Evolutionary conservation across 352 stramenopile genomes (phyloP).

Genomic region (Aphanomyces cochlioides): DNA sequence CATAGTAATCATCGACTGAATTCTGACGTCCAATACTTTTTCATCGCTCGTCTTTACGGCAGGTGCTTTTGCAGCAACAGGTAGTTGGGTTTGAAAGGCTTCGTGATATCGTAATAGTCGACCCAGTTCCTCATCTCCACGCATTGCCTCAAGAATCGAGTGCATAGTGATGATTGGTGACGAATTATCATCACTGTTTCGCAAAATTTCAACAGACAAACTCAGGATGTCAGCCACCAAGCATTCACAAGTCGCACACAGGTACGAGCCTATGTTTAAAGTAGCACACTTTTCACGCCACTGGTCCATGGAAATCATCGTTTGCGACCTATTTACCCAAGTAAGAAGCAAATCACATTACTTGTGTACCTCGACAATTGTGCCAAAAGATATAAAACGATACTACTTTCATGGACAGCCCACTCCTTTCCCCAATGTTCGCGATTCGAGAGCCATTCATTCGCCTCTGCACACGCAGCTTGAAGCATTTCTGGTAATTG

Average conservation of each 20-base stretch:
- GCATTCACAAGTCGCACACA: conserved; percentile 29
- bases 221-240: conserved; percentile 23
- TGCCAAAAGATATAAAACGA: conserved; percentile 18
- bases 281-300: conserved; percentile 8
- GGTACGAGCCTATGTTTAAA: conserved; percentile 16
- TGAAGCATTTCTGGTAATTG: conserved; percentile 27
- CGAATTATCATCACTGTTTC: not conserved
- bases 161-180: conserved; percentile 11
- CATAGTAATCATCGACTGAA: conserved; percentile 29
- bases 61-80: not conserved
- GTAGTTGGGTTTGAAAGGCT: conserved; percentile 7
- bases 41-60: not conserved
- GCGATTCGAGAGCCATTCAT: conserved; percentile 28
- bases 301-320: not conserved
- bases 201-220: conserved; percentile 18
- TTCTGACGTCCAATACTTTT: conserved; percentile 10
- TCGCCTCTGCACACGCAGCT: conserved; percentile 24
- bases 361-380: not conserved
- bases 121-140: conserved; percentile 20
- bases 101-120: conserved; percentile 24
- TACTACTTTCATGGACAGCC: conserved; percentile 22
- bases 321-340: not conserved
- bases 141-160: conserved; percentile 21
- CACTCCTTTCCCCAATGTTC: conserved; percentile 26
- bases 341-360: not conserved